Percentiles rank a stretch among this genome's conserved stretches.
These are phyloP conservation scores for Vitis labrusca DNA, from an alignment of 164 flowering plant genomes.

Conservation along the genomic window DNA sequence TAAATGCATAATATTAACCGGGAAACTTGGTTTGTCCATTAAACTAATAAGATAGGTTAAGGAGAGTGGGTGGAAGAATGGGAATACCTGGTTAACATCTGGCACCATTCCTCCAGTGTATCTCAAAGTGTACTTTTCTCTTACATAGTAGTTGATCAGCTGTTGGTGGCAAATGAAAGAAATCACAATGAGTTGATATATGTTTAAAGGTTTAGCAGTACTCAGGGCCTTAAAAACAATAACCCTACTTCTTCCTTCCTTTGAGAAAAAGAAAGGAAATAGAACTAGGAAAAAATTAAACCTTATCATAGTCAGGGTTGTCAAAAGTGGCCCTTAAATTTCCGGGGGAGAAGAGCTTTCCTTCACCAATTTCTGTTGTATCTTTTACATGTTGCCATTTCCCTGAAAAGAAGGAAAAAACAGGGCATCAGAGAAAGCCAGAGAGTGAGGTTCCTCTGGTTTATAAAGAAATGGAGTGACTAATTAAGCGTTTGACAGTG, in stretches of 20 bases:
- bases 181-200: neutral
- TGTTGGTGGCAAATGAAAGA: slow-evolving; percentile 25
- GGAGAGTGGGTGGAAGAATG: neutral
- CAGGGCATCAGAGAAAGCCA: neutral
- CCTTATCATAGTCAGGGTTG: slow-evolving; percentile 85
- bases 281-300: slow-evolving; percentile 13
- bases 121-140: slow-evolving; percentile 89
- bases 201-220: too few relatives aligned
- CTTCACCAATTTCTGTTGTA: slow-evolving; percentile 86
- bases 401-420: slow-evolving; percentile 35
- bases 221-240: too few relatives aligned
- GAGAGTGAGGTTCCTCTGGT: neutral
- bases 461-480: neutral
- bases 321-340: slow-evolving; percentile 95
- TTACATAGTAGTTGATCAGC: slow-evolving; percentile 83
- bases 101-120: slow-evolving; percentile 99
- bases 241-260: too few relatives aligned
- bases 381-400: slow-evolving; percentile 98
- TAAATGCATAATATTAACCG: too few relatives aligned
- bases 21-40: too few relatives aligned
- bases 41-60: too few relatives aligned
- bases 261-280: neutral
- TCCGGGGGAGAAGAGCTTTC: slow-evolving; percentile 95
- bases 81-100: slow-evolving; percentile 87
- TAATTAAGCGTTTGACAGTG: too few relatives aligned